Evolutionary conservation across 192 early-diverging fungal species (phyloP).

Genomic region (Cladochytrium replicatum): DNA sequence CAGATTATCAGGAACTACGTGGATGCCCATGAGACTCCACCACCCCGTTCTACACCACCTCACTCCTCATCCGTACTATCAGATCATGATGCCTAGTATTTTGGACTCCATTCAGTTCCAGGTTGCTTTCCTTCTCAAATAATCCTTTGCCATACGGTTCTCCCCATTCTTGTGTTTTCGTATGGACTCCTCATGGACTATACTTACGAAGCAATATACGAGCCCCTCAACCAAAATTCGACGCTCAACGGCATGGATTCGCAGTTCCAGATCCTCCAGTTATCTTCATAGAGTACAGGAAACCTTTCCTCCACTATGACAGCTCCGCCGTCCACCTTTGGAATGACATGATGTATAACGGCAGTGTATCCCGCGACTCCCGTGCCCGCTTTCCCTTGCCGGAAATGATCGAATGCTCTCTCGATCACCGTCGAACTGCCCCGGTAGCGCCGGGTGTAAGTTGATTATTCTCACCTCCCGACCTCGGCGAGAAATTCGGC

Average conservation of each 20-base stretch:
- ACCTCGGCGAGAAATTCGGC: constrained; percentile 70
- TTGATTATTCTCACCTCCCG: constrained; percentile 70
- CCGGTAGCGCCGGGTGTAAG: constrained; percentile 93
- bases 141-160: no score
- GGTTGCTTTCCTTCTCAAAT: no score
- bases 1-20: no score
- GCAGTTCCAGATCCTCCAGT: constrained; percentile 67
- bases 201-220: no score
- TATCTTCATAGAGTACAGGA: constrained; percentile 68
- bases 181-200: no score
- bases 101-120: no score
- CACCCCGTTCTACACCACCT: no score
- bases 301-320: constrained; percentile 70
- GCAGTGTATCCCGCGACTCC: constrained; percentile 51
- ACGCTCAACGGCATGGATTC: constrained; percentile 90
- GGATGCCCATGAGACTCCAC: no score
- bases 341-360: constrained; percentile 94
- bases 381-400: constrained; percentile 52
- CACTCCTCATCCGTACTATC: no score
- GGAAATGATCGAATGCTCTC: constrained; percentile 77
- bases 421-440: constrained; percentile 93
- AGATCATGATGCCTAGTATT: no score
- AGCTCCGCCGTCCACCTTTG: constrained; percentile 91
- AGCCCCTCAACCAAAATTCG: constrained; percentile 72
- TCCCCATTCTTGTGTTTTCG: no score